Evolutionary conservation across 106 monocot genomes (phyloP), one percentile per base, ranked within the genome.

Genomic region (Agapanthus africanus): DNA sequence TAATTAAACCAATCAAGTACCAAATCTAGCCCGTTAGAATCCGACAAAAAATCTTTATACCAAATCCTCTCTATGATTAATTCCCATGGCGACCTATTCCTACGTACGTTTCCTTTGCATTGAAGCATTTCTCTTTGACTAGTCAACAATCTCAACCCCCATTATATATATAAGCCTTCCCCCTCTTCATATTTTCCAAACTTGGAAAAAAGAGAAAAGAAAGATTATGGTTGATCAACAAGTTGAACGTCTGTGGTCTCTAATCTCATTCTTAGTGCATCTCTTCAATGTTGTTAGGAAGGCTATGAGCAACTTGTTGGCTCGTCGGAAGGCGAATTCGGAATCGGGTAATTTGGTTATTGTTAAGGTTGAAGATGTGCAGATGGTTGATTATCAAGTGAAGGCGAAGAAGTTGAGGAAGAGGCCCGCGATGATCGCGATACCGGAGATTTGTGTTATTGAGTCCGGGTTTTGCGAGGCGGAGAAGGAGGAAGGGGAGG

Each of bases 381-480:
- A n/a, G 59, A n/a, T 14, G 11, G 37, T 25, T 39, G 11, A 14
- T 35, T 8, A 13, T 4, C 14, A 33, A 59, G 52, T 26, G 52
- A 59, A 59, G 22, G 65, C 40, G 42, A 66, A 66, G 50, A 78
- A 16, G 54, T 1, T 15, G 63, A 83, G 71, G 67, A 75, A 37
- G 69, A 82, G 93, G 71, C 93, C 93, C 30, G 28, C 82, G 44
- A 94, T 23, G 82, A 57, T 87, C 2, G 54, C 61, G 11, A 80
- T 90, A 39, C 87, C 93, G 35, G 70, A 75, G 1, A 15, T 22
- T 27, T 40, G 33, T 6, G 38, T 14, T 4, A 51, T 19, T 47
- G 13, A 13, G 37, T 0, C 7, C 30, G 6, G 77, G 11, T 1
- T 70, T 76, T 42, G 60, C 40, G 6, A 70, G 54, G 37, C 13